A percentile compares a stretch with the other conserved stretches of the same genome.
Evolutionary conservation across 2,329 filamentous ascomycete species (phyloP).

Genomic region (Plectosphaerella sp.): DNA sequence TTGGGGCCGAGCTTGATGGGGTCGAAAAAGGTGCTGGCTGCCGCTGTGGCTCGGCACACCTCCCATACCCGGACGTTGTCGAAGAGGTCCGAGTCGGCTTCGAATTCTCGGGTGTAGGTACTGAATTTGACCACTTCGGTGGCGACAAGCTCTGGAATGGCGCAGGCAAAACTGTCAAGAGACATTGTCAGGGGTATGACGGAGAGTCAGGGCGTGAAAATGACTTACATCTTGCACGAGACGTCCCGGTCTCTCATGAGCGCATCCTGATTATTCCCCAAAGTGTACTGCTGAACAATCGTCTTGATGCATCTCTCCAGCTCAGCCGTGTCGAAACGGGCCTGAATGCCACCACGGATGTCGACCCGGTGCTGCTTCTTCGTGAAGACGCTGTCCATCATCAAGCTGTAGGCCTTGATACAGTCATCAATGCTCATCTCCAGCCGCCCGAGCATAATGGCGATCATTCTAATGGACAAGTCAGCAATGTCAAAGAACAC

Average conservation of each 20-base stretch:
- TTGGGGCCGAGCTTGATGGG: not conserved
- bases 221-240: slow-evolving; percentile 16
- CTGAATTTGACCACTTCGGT: too few species aligned
- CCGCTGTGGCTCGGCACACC: slow-evolving; percentile 13
- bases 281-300: too few species aligned
- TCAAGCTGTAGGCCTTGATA: slow-evolving; percentile 21
- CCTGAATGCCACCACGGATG: slow-evolving; percentile 14
- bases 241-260: too few species aligned
- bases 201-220: not conserved
- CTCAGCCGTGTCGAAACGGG: slow-evolving; percentile 11
- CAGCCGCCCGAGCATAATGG: slow-evolving; percentile 36
- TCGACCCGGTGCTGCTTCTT: slow-evolving; percentile 6
- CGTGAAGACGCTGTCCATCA: slow-evolving; percentile 11
- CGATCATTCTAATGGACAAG: slow-evolving; percentile 21
- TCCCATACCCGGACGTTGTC: slow-evolving; percentile 27
- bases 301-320: slow-evolving; percentile 14
- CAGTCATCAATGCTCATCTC: slow-evolving; percentile 32
- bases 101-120: too few species aligned
- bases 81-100: slow-evolving; percentile 9
- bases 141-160: slow-evolving; percentile 1
- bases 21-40: slow-evolving; percentile 11
- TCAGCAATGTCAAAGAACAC: not conserved
- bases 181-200: too few species aligned
- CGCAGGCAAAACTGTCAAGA: slow-evolving; percentile 16
- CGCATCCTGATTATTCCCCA: too few species aligned